These are phyloP conservation scores for Alisma plantagoaquatica DNA, from an alignment of 106 monocot species.

Conservation along the genomic window DNA sequence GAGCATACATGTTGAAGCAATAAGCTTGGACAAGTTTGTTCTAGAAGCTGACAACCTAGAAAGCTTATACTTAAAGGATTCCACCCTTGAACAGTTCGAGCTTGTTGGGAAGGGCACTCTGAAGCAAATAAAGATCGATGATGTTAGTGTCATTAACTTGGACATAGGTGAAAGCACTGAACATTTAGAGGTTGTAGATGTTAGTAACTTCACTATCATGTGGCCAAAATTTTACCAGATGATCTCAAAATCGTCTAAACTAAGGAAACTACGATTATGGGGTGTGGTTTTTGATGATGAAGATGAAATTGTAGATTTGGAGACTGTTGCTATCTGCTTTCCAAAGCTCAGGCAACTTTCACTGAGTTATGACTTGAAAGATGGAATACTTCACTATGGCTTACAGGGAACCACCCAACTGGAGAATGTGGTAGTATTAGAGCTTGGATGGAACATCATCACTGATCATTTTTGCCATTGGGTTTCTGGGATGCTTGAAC, in stretches of 20 bases:
- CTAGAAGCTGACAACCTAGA: slow-evolving; percentile 90
- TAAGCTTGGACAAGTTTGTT: slow-evolving; percentile 78
- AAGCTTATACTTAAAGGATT: slow-evolving; percentile 62
- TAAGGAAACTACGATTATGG: slow-evolving; percentile 75
- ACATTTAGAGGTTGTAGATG: slow-evolving; percentile 74
- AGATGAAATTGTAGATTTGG: slow-evolving; percentile 85
- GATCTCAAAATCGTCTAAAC: slow-evolving; percentile 68
- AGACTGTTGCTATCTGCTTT: slow-evolving; percentile 67
- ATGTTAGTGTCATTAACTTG: slow-evolving; percentile 89
- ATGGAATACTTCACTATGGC: slow-evolving; percentile 61
- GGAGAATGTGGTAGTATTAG: slow-evolving; percentile 59
- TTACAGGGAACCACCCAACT: slow-evolving; percentile 54
- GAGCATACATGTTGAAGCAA: slow-evolving; percentile 48
- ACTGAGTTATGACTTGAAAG: slow-evolving; percentile 72
- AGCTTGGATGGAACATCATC: slow-evolving; percentile 91
- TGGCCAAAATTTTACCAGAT: slow-evolving; percentile 91
- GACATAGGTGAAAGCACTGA: slow-evolving; percentile 83
- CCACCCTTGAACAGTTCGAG: slow-evolving; percentile 89
- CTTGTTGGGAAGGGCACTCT: slow-evolving; percentile 71
- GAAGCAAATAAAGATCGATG: slow-evolving; percentile 77
- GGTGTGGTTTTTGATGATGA: slow-evolving; percentile 93
- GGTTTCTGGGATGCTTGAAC: slow-evolving; percentile 86
- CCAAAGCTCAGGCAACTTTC: slow-evolving; percentile 67
- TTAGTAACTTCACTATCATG: slow-evolving; percentile 76
- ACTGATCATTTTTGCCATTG: slow-evolving; percentile 76